Evolutionary conservation across 768 basidiomycete genomes (phyloP).

Genomic region (Suillus subalutaceus): DNA sequence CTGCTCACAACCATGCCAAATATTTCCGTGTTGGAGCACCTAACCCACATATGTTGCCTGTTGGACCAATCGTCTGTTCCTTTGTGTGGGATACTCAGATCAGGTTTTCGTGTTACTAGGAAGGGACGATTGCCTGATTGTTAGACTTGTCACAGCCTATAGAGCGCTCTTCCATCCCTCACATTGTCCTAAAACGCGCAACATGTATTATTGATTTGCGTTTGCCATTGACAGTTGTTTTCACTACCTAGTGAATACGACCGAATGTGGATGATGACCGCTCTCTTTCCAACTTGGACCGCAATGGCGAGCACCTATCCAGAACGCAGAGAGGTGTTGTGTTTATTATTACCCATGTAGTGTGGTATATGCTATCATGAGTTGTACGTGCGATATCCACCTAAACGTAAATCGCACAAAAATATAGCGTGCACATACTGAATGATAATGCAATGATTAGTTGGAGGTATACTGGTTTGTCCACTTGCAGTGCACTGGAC

Average conservation of each 20-base stretch:
- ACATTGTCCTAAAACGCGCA: too few species aligned
- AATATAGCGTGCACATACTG: neutral
- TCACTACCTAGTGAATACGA: neutral
- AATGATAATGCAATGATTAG: neutral
- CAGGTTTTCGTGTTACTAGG: too few species aligned
- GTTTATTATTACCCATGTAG: neutral
- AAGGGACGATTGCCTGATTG: too few species aligned
- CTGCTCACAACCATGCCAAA: too few species aligned
- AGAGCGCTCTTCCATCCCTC: too few species aligned
- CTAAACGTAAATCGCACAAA: slow-evolving; percentile 3
- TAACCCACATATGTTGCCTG: too few species aligned
- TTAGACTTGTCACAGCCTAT: too few species aligned
- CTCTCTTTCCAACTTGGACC: neutral
- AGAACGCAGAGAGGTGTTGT: neutral
- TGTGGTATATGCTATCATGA: neutral
- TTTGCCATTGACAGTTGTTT: neutral
- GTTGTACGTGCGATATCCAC: neutral
- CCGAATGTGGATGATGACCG: neutral
- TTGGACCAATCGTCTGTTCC: too few species aligned
- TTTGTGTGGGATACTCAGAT: too few species aligned
- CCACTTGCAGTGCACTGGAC: too few species aligned
- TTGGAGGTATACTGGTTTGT: neutral
- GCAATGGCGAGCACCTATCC: neutral
- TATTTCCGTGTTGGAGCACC: too few species aligned
- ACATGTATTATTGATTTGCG: neutral